A percentile compares a stretch with the other conserved stretches of the same genome.
These are phyloP conservation scores for Petunia axillaris DNA, from an alignment of 257 asterid genomes.

Conservation along the genomic window DNA sequence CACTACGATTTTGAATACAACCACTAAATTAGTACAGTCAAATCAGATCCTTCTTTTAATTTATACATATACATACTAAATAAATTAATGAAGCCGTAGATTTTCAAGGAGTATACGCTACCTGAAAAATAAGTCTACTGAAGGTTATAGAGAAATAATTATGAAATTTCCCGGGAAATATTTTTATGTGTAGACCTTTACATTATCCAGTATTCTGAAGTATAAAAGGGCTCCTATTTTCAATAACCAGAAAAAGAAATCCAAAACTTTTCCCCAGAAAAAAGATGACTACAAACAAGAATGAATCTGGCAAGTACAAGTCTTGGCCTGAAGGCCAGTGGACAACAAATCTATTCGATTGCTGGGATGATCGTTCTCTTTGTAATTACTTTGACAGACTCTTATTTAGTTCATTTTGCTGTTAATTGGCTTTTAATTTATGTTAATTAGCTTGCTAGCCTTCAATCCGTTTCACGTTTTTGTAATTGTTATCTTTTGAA, in stretches of 20 bases:
- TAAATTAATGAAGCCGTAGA: neutral
- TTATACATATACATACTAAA: neutral
- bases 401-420: neutral
- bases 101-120: neutral
- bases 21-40: neutral
- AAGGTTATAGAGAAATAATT: neutral
- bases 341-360: conserved; percentile 37
- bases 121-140: neutral
- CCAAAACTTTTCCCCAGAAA: neutral
- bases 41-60: neutral
- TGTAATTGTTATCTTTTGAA: neutral
- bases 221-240: neutral
- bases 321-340: conserved; percentile 42
- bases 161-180: neutral
- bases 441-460: neutral
- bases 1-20: neutral
- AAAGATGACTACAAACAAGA: conserved; percentile 17
- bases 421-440: neutral
- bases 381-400: conserved; percentile 34
- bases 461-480: neutral
- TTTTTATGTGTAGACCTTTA: neutral
- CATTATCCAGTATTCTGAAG: neutral
- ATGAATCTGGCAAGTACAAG: neutral
- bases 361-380: conserved; percentile 34
- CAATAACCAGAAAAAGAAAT: neutral